Conservation (phyloP, 495 filamentous ascomycete species). For the Penicillium argentinense region DNA sequence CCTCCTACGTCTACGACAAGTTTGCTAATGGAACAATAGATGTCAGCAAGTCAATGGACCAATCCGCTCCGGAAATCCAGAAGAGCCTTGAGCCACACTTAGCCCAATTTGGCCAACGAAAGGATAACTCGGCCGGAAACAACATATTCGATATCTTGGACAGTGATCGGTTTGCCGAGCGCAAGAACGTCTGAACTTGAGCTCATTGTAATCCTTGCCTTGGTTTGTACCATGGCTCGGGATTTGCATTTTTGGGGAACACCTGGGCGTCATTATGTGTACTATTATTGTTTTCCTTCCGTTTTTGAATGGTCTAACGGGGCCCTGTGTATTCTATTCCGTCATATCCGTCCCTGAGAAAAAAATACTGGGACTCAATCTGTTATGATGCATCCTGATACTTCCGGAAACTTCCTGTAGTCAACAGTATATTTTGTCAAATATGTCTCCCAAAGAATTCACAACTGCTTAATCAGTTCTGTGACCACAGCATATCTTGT, state of each 20-base stretch:
- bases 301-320: slow-evolving; percentile 5
- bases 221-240: slow-evolving; percentile 14
- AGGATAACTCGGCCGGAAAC: slow-evolving; percentile 30
- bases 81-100: slow-evolving; percentile 62
- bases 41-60: slow-evolving; percentile 66
- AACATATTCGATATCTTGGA: slow-evolving; percentile 33
- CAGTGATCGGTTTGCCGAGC: slow-evolving; percentile 32
- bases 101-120: slow-evolving; percentile 59
- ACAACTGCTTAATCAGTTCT: no score
- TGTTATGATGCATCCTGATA: not conserved
- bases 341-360: slow-evolving; percentile 10
- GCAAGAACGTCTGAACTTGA: slow-evolving; percentile 27
- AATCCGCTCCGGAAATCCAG: slow-evolving; percentile 55
- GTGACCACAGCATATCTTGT: no score
- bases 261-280: slow-evolving; percentile 19
- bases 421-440: no score
- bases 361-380: not conserved
- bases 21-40: slow-evolving; percentile 42
- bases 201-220: slow-evolving; percentile 5
- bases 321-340: slow-evolving; percentile 26
- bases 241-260: slow-evolving; percentile 20
- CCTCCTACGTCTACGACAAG: not conserved
- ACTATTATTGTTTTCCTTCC: slow-evolving; percentile 15
- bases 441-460: no score
- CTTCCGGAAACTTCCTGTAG: not conserved